Percentiles rank a stretch among this genome's conserved stretches.
These are phyloP conservation scores for Psilocybe subaeruginosa DNA, from an alignment of 768 basidiomycete species.

Conservation along the genomic window DNA sequence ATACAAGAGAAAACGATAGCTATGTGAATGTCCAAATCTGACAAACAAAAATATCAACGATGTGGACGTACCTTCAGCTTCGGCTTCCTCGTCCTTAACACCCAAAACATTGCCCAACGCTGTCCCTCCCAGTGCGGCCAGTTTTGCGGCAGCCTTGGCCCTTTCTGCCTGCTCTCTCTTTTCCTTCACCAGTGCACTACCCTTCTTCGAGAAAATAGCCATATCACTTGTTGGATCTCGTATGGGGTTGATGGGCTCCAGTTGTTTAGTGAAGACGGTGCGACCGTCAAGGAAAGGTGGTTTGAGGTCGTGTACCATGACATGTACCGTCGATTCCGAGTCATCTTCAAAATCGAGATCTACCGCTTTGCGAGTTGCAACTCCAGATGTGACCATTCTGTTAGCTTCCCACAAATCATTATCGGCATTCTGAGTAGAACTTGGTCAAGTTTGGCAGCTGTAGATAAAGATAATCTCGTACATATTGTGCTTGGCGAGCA, in stretches of 20 bases:
- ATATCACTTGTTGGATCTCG: conserved; percentile 93
- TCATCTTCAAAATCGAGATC: conserved; percentile 98
- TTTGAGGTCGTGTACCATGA: conserved; percentile 96
- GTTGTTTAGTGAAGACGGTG: conserved; percentile 93
- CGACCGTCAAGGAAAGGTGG: conserved; percentile 98
- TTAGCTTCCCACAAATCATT: conserved; percentile 99
- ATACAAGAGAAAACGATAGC: conserved; percentile 38
- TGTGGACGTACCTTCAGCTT: conserved; percentile 78
- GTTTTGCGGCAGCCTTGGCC: conserved; percentile 94
- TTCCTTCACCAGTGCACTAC: conserved; percentile 92
- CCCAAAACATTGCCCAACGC: conserved; percentile 98
- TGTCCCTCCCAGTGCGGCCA: conserved; percentile 91
- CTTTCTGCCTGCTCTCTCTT: conserved; percentile 96
- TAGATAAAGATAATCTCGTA: conserved; percentile 38
- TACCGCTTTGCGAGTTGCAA: conserved; percentile 82
- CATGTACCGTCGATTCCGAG: conserved; percentile 93
- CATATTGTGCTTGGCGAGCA: conserved; percentile 95
- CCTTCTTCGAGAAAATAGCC: conserved; percentile 96
- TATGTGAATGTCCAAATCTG: conserved; percentile 83
- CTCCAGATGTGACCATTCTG: conserved; percentile 95
- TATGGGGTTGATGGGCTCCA: conserved; percentile 97
- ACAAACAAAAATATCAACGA: conserved; percentile 26
- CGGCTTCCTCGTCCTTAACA: conserved; percentile 92
- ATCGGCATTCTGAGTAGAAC: conserved; percentile 78
- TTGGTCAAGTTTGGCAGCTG: background rate